Percentiles rank a stretch among this genome's conserved stretches.
Evolutionary conservation across 192 early-diverging fungal species (phyloP).

Genomic region (Podila horticola): DNA sequence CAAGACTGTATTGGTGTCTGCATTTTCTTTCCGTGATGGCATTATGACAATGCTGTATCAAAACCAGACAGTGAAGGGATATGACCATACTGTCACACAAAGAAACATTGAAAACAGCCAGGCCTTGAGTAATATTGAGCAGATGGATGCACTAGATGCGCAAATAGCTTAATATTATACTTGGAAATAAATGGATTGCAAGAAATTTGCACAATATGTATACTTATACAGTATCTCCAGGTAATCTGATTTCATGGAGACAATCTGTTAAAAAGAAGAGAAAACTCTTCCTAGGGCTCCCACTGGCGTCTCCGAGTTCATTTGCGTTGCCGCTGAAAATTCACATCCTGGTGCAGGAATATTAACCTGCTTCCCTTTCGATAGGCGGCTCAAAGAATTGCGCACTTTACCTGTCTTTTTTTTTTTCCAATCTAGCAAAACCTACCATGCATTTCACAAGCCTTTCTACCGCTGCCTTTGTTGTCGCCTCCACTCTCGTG

Average conservation of each 20-base stretch:
- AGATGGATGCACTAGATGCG: no score
- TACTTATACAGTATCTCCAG: slow-evolving; percentile 72
- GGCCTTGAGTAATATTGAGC: no score
- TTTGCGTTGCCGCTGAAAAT: slow-evolving; percentile 74
- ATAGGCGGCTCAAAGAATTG: slow-evolving; percentile 62
- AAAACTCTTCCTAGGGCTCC: slow-evolving; percentile 74
- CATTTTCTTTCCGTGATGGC: no score
- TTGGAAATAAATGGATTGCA: no score
- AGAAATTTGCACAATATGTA: no score
- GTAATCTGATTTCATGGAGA: slow-evolving; percentile 72
- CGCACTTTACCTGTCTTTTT: slow-evolving; percentile 24
- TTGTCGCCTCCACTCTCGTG: slow-evolving; percentile 2
- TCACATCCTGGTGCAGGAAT: slow-evolving; percentile 80
- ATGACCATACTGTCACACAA: no score
- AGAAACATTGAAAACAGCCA: no score
- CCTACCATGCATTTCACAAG: slow-evolving; percentile 2
- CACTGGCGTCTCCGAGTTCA: slow-evolving; percentile 75
- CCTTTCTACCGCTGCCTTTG: background rate
- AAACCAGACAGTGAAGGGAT: no score
- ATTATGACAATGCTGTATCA: no score
- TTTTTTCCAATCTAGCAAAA: background rate
- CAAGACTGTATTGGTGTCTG: no score
- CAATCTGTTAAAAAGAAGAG: slow-evolving; percentile 74
- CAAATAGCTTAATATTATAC: no score
- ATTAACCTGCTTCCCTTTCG: slow-evolving; percentile 85